Conservation (phyloP, 208 protist genomes). For the Crithidia fasciculata region DNA sequence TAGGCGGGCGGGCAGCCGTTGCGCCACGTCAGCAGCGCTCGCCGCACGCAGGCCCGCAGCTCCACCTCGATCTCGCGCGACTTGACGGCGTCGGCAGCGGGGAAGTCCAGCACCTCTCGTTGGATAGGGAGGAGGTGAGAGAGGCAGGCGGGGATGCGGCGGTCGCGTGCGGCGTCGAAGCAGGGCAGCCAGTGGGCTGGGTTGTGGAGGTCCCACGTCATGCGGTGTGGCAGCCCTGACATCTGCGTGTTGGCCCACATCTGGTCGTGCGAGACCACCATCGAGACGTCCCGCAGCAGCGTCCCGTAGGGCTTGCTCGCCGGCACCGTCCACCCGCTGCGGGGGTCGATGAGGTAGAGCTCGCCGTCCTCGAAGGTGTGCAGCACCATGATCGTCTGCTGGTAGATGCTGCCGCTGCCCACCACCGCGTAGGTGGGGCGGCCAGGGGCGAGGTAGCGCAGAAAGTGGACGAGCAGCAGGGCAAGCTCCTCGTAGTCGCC, state of each 20-base stretch:
- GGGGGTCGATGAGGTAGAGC: slow-evolving; percentile 76
- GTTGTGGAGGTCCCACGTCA: slow-evolving; percentile 77
- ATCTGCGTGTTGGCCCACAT: slow-evolving; percentile 85
- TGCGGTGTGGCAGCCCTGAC: slow-evolving; percentile 75
- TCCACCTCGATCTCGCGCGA: slow-evolving; percentile 68
- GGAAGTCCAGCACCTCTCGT: slow-evolving; percentile 61
- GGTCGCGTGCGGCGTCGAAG: slow-evolving; percentile 51
- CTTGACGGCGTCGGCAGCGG: slow-evolving; percentile 39
- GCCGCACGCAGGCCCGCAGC: slow-evolving; percentile 47
- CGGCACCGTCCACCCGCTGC: slow-evolving; percentile 47
- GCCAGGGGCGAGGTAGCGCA: slow-evolving; percentile 63
- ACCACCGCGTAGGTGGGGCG: slow-evolving; percentile 65
- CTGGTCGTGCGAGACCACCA: slow-evolving; percentile 82
- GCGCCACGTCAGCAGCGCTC: slow-evolving; percentile 68
- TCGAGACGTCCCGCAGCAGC: slow-evolving; percentile 68
- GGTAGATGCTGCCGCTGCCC: slow-evolving; percentile 60
- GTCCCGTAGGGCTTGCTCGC: slow-evolving; percentile 59
- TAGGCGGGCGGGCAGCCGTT: slow-evolving; percentile 58
- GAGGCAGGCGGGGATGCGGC: slow-evolving; percentile 39
- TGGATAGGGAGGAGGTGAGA: slow-evolving; percentile 66
- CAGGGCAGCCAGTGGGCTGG: slow-evolving; percentile 71
- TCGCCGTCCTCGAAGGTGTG: slow-evolving; percentile 58
- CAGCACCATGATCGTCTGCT: slow-evolving; percentile 71
- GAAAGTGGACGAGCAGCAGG: slow-evolving; percentile 78
- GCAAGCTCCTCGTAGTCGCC: slow-evolving; percentile 83